Base-by-base conservation (phyloP, 768 basidiomycete species). In the Xerocomus potaroensis region DNA sequence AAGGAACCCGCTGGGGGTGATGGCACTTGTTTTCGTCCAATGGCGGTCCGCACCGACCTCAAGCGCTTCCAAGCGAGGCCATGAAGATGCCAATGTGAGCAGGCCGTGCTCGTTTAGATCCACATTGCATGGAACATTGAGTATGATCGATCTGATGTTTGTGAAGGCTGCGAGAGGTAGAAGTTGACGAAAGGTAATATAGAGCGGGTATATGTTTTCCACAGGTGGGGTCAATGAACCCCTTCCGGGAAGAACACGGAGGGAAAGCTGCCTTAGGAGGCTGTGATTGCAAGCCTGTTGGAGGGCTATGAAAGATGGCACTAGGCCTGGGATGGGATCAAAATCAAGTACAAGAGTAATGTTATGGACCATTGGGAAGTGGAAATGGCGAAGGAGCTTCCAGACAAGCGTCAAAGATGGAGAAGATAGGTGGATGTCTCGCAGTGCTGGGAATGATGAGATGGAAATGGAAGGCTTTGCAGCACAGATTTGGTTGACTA, bases 61-160 rank as follows among this genome's bases (percentile, higher is more conserved):
- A 1, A 58, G 37, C 2, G 0, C 0, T 18, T 50, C 38, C 29
- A 58, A n/a, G 9, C 19, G 35, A 5, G 56, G 49, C 56, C 56
- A 58, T 1, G 43, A 49, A 12, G 56, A 57, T 24, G 49, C 52
- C 22, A 58, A 36, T 18, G 22, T 18, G 16, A 57, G 41, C 2
- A 58, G 30, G 15, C 43, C 43, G 26, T 22, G 16, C 34, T 48
- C 46, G 8, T 36, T 46, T 26, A 58, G 15, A 31, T 57, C 51
- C 3, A 33, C 14, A 5, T 34, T n/a, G 6, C 30, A 49, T 18
- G 27, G 19, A n/a, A 45, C 31, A 23, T 42, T 15, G 26, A 58
- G 33, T 6, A 3, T 22, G n/a, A 56, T 27, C 1, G 19, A 32
- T 8, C n/a, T 47, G 36, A 53, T 38, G 23, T 57, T 53, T 6